phyloP scores from a whole-genome alignment of 2,329 filamentous ascomycete species.

The Penicillium sp. region DNA sequence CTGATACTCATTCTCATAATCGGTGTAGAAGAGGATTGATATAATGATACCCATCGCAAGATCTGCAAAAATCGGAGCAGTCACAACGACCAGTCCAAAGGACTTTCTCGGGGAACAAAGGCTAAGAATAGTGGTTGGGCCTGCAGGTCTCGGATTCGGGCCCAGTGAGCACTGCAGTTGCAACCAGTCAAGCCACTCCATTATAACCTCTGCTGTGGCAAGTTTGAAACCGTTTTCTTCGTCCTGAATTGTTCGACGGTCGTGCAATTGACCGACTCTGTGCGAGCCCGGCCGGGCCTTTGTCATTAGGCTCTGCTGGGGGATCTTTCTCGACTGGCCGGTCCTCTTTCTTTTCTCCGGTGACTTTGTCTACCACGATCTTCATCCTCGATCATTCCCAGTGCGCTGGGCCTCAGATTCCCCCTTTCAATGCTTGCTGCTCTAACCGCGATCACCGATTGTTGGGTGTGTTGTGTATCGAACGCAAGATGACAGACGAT shows the following conservation, averaged over 20 bases:
- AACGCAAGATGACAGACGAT: slow-evolving; percentile 21
- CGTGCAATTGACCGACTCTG: background rate
- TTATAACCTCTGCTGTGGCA: slow-evolving; percentile 11
- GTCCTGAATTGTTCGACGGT: slow-evolving; percentile 13
- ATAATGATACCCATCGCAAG: background rate
- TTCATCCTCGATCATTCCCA: background rate
- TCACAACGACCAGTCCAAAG: background rate
- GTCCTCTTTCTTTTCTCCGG: background rate
- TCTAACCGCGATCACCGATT: background rate
- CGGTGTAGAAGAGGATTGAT: background rate
- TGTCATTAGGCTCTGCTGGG: slow-evolving; percentile 3
- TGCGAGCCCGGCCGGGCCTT: slow-evolving; percentile 3
- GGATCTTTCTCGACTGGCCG: background rate
- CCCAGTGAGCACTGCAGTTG: slow-evolving; percentile 1
- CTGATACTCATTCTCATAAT: background rate
- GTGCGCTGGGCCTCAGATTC: background rate
- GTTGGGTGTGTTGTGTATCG: background rate
- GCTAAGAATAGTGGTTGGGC: slow-evolving; percentile 20
- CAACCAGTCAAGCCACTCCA: slow-evolving; percentile 3
- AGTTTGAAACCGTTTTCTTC: slow-evolving; percentile 13
- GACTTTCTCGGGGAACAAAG: background rate
- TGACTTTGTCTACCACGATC: background rate
- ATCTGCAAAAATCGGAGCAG: slow-evolving; percentile 3
- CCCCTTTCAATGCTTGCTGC: background rate
- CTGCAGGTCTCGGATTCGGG: slow-evolving; percentile 27